Evolutionary conservation across 352 stramenopile genomes (phyloP).

Genomic region (Phytophthora palmivora): DNA sequence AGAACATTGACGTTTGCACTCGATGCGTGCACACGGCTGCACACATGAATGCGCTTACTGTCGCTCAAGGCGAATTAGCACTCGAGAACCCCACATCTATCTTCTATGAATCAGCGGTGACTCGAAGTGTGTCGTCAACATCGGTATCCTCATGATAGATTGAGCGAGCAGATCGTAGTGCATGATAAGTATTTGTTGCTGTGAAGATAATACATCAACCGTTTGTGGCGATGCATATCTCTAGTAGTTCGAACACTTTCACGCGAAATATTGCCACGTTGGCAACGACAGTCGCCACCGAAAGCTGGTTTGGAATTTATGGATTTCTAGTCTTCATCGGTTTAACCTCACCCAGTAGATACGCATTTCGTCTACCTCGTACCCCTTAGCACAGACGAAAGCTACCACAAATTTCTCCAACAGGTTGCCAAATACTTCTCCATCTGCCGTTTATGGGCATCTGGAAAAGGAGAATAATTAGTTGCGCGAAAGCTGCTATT

Average conservation of each 20-base stretch:
- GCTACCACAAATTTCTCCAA: conserved; percentile 19
- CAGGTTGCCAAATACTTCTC: conserved; percentile 2
- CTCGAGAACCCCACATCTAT: conserved; percentile 40
- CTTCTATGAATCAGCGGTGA: conserved; percentile 38
- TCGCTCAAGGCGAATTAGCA: conserved; percentile 40
- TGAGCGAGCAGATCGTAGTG: no score
- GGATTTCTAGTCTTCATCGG: not conserved
- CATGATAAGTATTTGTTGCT: no score
- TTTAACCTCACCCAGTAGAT: conserved; percentile 6
- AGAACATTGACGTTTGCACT: conserved; percentile 44
- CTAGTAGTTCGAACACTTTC: not conserved
- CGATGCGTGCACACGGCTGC: conserved; percentile 42
- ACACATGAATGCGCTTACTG: conserved; percentile 36
- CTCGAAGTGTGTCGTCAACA: conserved; percentile 25
- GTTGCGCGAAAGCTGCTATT: conserved; percentile 17
- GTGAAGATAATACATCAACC: no score
- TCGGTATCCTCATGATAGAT: conserved; percentile 24
- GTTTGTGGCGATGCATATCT: not conserved
- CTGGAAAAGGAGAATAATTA: conserved; percentile 23
- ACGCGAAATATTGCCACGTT: not conserved
- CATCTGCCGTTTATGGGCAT: conserved; percentile 23
- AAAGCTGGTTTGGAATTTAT: conserved; percentile 5
- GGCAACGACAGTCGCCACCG: conserved; percentile 14
- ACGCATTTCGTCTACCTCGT: conserved; percentile 12
- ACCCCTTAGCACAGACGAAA: no score